Base-by-base conservation (phyloP, 2,329 filamentous ascomycete species). In the Colletotrichum sp. region DNA sequence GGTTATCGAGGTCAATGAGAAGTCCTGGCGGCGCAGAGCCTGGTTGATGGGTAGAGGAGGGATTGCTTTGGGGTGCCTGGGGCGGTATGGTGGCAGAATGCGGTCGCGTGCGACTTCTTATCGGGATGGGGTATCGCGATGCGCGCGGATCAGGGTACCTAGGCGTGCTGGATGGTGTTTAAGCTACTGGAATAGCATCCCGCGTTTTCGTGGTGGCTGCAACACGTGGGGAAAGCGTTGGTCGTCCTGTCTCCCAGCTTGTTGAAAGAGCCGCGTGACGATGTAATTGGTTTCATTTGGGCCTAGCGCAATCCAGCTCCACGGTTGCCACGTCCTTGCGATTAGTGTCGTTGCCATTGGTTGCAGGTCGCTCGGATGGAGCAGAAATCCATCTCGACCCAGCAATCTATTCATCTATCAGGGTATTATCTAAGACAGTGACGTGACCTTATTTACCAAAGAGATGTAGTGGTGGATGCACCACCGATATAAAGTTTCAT, bases 31-130 rank as follows among this genome's bases (percentile, higher is more conserved):
- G 67, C 55, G 70, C 74, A 74, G 74, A 36, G 70, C 66, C 70
- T 76, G 66, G 28, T 74, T 77, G 66, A 52, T 76, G 76, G 76
- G 74, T 71, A 77, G 76, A 77, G 76, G 76, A 77, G 76, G 76
- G 76, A 77, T 65, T 68, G 32, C 66, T 66, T 39, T 60, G 55
- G 48, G 52, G 48, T 71, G 28, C 66, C 18, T 55, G 70, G 74
- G 74, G 52, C 70, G 74, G 62, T 77, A 77, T 77, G 66, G 76
- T 77, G 74, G 39, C 66, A 32, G 70, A 61, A 32, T 52, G 60
- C 39, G 66, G 43, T 69, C 55, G 70, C 43, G 61, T 64, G 69
- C 72, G 67, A 62, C 70, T 72, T 61, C 64, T 76, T 74, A 69
- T 69, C 73, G 72, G 58, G 64, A 65, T 27, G 32, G n/a, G 43